phyloP scores from a whole-genome alignment of 169 alveolate species.

The Babesia bovis region DNA sequence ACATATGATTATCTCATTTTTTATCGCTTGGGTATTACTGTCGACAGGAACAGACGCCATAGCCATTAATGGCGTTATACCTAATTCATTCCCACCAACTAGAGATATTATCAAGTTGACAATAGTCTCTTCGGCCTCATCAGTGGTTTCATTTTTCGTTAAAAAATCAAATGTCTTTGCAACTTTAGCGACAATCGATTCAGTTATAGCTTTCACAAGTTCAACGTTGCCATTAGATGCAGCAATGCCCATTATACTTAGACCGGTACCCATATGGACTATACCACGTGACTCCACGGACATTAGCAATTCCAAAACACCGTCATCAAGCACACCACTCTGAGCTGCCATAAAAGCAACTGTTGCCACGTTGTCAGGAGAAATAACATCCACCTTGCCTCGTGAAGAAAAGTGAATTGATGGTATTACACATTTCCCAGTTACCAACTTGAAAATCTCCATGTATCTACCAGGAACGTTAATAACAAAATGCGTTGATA shows the following conservation, averaged over 20 bases:
- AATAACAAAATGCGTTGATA: conserved; percentile 44
- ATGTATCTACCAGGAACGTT: conserved; percentile 63
- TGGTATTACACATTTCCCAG: conserved; percentile 66
- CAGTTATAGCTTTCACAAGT: conserved; percentile 55
- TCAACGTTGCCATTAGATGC: conserved; percentile 67
- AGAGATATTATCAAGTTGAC: conserved; percentile 33
- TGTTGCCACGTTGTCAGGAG: conserved; percentile 37
- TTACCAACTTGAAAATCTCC: conserved; percentile 53
- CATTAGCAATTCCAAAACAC: conserved; percentile 41
- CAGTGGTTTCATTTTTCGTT: conserved; percentile 4
- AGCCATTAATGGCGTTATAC: conserved; percentile 75
- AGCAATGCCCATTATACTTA: conserved; percentile 65
- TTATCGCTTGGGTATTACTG: background rate
- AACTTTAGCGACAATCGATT: conserved; percentile 9
- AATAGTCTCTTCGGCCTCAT: conserved; percentile 8
- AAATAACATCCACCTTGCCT: background rate
- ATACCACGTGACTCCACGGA: conserved; percentile 53
- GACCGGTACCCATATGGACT: conserved; percentile 72
- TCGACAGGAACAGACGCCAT: conserved; percentile 61
- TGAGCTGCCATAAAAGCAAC: conserved; percentile 66
- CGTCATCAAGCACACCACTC: conserved; percentile 15
- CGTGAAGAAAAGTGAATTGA: conserved; percentile 24
- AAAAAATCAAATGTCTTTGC: conserved; percentile 7
- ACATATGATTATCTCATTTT: conserved; percentile 35
- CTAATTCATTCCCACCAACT: conserved; percentile 61